Percentiles rank a stretch among this genome's conserved stretches.
These are phyloP conservation scores for Tetracladium marchalianum DNA, from an alignment of 495 filamentous ascomycete genomes.

Conservation along the genomic window DNA sequence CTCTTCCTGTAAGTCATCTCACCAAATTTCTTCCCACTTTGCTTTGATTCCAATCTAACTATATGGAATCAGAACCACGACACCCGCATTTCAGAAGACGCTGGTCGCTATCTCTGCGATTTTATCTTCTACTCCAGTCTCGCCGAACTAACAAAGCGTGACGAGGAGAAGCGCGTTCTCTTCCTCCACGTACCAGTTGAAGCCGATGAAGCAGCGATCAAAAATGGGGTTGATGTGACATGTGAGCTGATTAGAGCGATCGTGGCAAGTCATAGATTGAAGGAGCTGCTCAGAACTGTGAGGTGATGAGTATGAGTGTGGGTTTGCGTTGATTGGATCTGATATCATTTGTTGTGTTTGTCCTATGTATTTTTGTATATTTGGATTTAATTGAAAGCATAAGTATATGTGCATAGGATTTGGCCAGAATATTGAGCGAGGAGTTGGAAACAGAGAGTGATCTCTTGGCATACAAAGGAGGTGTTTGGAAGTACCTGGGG, in stretches of 20 bases:
- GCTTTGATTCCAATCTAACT: background rate
- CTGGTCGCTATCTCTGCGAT: constrained; percentile 76
- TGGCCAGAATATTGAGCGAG: too few species aligned
- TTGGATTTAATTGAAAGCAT: too few species aligned
- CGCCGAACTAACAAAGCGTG: constrained; percentile 36
- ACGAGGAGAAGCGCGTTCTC: constrained; percentile 45
- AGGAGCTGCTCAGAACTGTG: background rate
- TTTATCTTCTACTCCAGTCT: constrained; percentile 78
- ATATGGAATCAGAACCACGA: constrained; percentile 31
- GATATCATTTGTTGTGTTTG: too few species aligned
- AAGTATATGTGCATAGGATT: too few species aligned
- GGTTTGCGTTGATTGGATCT: too few species aligned
- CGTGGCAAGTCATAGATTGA: constrained; percentile 33
- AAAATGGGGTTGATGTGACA: constrained; percentile 51
- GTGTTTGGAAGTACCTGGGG: too few species aligned
- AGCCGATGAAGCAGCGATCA: constrained; percentile 41
- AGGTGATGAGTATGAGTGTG: too few species aligned
- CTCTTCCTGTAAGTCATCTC: constrained; percentile 26
- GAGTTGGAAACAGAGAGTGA: too few species aligned
- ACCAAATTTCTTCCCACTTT: background rate
- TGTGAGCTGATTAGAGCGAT: constrained; percentile 61
- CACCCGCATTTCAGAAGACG: constrained; percentile 58
- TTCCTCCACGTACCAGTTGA: constrained; percentile 75
- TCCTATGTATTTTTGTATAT: too few species aligned
- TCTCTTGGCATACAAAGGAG: too few species aligned